Evolutionary conservation across 306 rosid genomes (phyloP).

Genomic region (Castanopsis chinensis): DNA sequence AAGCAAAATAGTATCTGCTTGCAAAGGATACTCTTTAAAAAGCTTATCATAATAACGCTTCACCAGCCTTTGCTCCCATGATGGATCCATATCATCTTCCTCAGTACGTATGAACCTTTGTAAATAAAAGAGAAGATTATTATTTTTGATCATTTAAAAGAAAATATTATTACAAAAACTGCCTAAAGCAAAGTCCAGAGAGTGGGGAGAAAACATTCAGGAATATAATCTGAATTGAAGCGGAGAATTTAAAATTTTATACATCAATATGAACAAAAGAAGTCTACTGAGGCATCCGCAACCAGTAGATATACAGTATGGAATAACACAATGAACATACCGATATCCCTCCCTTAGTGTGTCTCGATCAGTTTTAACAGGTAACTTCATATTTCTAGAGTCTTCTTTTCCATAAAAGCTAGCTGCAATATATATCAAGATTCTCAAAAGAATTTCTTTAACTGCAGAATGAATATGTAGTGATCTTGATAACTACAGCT

Average conservation of each 20-base stretch:
- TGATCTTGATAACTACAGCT: slow-evolving; percentile 2
- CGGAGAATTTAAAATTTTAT: neutral
- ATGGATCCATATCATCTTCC: slow-evolving; percentile 86
- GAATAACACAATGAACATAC: slow-evolving; percentile 32
- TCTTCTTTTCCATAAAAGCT: slow-evolving; percentile 63
- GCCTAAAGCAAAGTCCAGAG: neutral
- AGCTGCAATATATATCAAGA: slow-evolving; percentile 45
- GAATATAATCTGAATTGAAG: too few relatives aligned
- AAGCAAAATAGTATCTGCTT: neutral
- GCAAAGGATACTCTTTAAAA: slow-evolving; percentile 94
- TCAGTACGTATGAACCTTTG: slow-evolving; percentile 87
- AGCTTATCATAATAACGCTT: slow-evolving; percentile 90
- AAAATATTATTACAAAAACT: neutral
- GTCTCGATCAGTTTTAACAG: slow-evolving; percentile 90
- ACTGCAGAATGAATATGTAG: slow-evolving; percentile 2
- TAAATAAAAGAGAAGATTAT: neutral
- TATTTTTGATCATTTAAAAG: neutral
- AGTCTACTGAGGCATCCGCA: neutral
- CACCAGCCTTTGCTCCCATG: slow-evolving; percentile 98
- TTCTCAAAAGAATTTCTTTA: slow-evolving; percentile 1
- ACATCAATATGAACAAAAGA: neutral
- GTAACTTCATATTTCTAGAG: slow-evolving; percentile 47
- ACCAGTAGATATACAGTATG: neutral
- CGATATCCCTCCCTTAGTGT: slow-evolving; percentile 87
- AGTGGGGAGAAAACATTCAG: neutral